These are phyloP conservation scores for Stagonosporopsis vannaccii DNA, from an alignment of 2,329 filamentous ascomycete species.

Conservation along the genomic window DNA sequence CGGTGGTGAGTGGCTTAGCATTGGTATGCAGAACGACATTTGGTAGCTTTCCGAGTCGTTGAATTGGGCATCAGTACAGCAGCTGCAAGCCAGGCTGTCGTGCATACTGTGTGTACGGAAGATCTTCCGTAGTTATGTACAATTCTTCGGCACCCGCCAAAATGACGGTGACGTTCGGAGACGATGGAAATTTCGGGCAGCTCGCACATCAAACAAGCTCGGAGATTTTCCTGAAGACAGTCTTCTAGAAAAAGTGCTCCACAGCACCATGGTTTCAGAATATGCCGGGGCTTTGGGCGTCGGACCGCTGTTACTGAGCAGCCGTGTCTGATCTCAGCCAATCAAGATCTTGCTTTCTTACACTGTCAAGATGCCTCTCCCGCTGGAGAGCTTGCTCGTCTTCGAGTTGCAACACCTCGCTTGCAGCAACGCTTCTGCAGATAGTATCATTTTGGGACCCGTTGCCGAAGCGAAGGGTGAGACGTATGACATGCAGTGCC, in stretches of 20 bases:
- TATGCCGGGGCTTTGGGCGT: conserved; percentile 21
- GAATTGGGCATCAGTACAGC: conserved; percentile 6
- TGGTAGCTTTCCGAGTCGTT: not conserved
- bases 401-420: not conserved
- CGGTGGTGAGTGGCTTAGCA: not conserved
- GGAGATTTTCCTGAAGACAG: conserved; percentile 13
- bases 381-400: not conserved
- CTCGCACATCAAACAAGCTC: conserved; percentile 15
- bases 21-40: not conserved
- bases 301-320: conserved; percentile 12
- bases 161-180: not conserved
- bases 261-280: conserved; percentile 22
- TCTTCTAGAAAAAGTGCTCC: conserved; percentile 25
- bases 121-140: conserved; percentile 1
- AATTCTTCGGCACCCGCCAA: not conserved
- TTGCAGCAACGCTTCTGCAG: not conserved
- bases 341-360: not conserved
- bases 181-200: not conserved
- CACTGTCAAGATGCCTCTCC: not conserved
- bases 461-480: not conserved
- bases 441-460: not conserved
- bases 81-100: conserved; percentile 11
- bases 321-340: not conserved
- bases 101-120: not conserved
- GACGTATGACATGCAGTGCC: not conserved